Conservation (phyloP, 495 filamentous ascomycete species). For the Paragyromitra xinjiangensis region DNA sequence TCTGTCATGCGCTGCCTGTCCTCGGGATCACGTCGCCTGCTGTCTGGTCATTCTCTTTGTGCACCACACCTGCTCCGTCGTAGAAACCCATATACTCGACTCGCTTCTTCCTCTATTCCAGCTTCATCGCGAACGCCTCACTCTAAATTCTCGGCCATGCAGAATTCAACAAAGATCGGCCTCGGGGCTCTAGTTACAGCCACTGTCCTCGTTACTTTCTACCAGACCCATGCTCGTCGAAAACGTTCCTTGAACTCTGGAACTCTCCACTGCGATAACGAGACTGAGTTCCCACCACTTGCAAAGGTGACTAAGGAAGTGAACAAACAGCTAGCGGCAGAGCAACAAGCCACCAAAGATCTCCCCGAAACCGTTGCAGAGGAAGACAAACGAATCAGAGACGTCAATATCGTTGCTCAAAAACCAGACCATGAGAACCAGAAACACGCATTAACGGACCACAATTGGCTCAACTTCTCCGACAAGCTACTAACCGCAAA, state of each 20-base stretch:
- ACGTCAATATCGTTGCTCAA: constrained; percentile 1
- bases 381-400: constrained; percentile 10
- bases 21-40: constrained; percentile 20
- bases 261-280: constrained; percentile 13
- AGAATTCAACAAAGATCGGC: constrained; percentile 48
- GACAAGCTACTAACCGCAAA: constrained; percentile 49
- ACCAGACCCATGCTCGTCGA: constrained; percentile 43
- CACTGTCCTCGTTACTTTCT: constrained; percentile 46
- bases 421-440: constrained; percentile 12
- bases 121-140: not conserved
- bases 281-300: not conserved
- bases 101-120: constrained; percentile 4
- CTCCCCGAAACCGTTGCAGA: not conserved
- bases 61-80: not conserved
- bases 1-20: constrained; percentile 9
- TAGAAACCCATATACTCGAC: constrained; percentile 1
- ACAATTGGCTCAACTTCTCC: constrained; percentile 56
- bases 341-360: constrained; percentile 30
- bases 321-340: constrained; percentile 21
- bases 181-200: constrained; percentile 49
- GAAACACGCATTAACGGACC: constrained; percentile 35
- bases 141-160: constrained; percentile 34
- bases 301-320: constrained; percentile 12
- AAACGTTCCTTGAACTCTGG: not conserved
- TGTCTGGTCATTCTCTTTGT: not conserved